Conservation (phyloP, 2,329 filamentous ascomycete species). For the Talaromyces sp. region DNA sequence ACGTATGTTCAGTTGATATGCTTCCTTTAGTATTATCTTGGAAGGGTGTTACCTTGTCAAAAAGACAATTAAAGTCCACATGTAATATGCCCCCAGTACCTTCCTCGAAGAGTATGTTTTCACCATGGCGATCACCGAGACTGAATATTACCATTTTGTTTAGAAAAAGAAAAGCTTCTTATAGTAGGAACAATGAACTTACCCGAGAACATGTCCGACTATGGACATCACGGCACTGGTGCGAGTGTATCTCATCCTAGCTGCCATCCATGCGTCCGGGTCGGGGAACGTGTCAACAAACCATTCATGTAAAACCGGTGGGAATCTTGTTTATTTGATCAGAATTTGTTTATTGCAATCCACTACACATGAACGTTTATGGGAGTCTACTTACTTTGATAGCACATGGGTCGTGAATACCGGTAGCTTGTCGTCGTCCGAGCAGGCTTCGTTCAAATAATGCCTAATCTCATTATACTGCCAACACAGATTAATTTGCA, state of each 20-base stretch:
- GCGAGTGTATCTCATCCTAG: constrained; percentile 80
- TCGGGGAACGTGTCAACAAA: constrained; percentile 94
- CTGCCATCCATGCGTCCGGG: constrained; percentile 85
- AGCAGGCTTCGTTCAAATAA: constrained; percentile 61
- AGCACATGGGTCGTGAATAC: constrained; percentile 66
- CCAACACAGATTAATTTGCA: constrained; percentile 22
- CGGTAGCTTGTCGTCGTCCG: constrained; percentile 53
- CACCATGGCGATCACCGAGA: constrained; percentile 89
- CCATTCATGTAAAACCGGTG: constrained; percentile 83
- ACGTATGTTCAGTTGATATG: not conserved
- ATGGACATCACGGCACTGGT: constrained; percentile 99
- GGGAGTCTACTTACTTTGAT: constrained; percentile 26
- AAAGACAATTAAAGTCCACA: constrained; percentile 98
- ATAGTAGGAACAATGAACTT: constrained; percentile 12
- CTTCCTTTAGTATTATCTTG: not conserved
- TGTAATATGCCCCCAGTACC: constrained; percentile 91
- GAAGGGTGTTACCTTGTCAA: constrained; percentile 63
- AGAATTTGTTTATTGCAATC: constrained; percentile 1
- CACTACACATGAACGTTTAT: not conserved
- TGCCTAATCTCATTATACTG: constrained; percentile 63
- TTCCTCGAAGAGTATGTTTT: constrained; percentile 94
- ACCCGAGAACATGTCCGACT: constrained; percentile 84
- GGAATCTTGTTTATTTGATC: constrained; percentile 51
- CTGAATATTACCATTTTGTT: constrained; percentile 27
- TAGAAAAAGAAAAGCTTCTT: not conserved